phyloP scores from a whole-genome alignment of 2,329 filamentous ascomycete species.

The Celoporthe dispersa region DNA sequence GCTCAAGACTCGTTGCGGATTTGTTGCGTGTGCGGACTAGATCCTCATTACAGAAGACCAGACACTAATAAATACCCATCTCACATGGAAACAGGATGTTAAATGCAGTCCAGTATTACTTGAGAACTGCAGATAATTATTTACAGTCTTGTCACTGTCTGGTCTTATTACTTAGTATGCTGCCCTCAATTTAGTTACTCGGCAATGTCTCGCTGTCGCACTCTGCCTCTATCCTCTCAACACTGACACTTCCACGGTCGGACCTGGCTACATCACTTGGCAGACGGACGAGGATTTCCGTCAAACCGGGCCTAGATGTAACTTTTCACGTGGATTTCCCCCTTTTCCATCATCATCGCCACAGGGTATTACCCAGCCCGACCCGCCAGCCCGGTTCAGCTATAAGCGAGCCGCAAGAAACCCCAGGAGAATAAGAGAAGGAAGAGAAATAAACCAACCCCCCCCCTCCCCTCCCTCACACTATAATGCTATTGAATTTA shows the following conservation, averaged over 20 bases:
- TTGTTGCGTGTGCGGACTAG: background rate
- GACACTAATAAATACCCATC: background rate
- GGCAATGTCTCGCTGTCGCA: background rate
- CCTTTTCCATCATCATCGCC: background rate
- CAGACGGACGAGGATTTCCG: background rate
- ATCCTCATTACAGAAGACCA: background rate
- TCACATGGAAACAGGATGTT: background rate
- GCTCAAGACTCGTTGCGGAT: background rate
- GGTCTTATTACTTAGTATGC: too few relatives aligned
- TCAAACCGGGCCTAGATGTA: background rate
- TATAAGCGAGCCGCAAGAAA: background rate
- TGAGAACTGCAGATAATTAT: background rate
- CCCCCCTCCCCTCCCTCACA: too few relatives aligned
- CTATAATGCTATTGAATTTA: constrained; percentile 15
- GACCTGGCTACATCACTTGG: background rate
- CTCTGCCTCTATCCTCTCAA: background rate
- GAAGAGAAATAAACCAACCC: too few relatives aligned
- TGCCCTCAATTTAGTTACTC: too few relatives aligned
- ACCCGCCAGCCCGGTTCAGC: background rate
- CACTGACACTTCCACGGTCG: background rate
- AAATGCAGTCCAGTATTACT: background rate
- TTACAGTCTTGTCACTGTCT: background rate
- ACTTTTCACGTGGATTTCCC: background rate
- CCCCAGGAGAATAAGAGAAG: too few relatives aligned
- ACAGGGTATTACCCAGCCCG: constrained; percentile 2